Base-by-base conservation (phyloP, 1,139 yeast species). In the Scheffersomyces illinoinensis region DNA sequence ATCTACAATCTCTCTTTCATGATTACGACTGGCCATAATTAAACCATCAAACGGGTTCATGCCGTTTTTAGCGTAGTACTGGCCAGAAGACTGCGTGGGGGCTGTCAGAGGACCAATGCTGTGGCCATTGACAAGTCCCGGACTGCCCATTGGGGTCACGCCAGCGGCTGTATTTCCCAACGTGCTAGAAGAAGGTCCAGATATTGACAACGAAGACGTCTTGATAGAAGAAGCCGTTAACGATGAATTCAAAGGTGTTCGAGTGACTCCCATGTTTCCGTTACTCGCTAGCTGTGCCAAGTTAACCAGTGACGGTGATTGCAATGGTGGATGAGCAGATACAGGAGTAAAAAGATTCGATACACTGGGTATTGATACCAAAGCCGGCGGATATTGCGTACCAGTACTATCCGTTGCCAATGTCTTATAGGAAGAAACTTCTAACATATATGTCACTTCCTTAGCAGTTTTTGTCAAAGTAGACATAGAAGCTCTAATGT, bases 381-480 rank as follows among this genome's bases (percentile, higher is more conserved):
- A 65, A 26, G 66, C 66, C 8, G 77, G 75, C 1, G 75, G 75
- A 47, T 64, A 70, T n/a, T 58, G 50, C 17, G 61, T 7, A 10
- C 54, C 46, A 1, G 56, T 18, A 47, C 60, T 61, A 24, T 65
- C 65, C 14, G 64, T 61, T 1, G 80, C 66, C 69, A 79, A 75
- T 5, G 78, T 62, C 60, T 76, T 78, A 61, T 79, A 80, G 0
- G 83, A 76, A 0, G 83, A 78, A 5, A 77, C 76, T 68, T 93
- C 97, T 54, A 93, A 75, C 65, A 91, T 79, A 17, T 91, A 87
- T 0, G 98, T 93, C 14, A 93, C 91, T 67, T 93, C 98, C 68
- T 93, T 93, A 2, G 97, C 91, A 4, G 93, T 90, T 62, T 92
- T 88, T 0, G 98, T 93, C 59, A 93, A 77, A 47, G 87, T 85